Evolutionary conservation across 495 filamentous ascomycete species (phyloP), one percentile per base, ranked within the genome.

Genomic region (Cenococcum geophilum): DNA sequence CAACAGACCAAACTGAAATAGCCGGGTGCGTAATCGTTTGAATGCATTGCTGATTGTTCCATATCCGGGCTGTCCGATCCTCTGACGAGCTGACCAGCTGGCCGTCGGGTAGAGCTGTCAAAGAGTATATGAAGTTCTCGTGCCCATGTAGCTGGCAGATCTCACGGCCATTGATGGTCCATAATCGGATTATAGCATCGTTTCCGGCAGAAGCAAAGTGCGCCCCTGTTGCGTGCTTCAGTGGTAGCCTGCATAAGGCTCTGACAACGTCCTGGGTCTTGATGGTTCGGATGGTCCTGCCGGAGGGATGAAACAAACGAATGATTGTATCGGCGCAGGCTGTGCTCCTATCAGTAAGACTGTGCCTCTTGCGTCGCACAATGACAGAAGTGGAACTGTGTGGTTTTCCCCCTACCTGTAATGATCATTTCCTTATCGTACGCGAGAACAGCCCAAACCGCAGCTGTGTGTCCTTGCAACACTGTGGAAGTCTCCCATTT

Each of bases 11-110:
- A 0, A 99, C 91, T 0, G 92, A 96, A 40, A 97, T 96, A 12
- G 95, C 95, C 37, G 95, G 95, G 71, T 96, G 95, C 4, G 92
- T 96, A 60, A 99, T 97, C 11, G 91, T 96, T 74, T 99, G 95
- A 56, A 96, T 75, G 69, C 92, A 97, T 52, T 91, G 78, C 18
- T 74, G 82, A 40, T 84, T 85, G 62, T 82, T 83, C 95, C 95
- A 99, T 68, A 99, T 79, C 53, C 89, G 79, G 18, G 92, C 82
- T 9, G 95, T 96, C 50, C 95, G 84, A 74, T 99, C 95, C 72
- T 99, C 95, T 10, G 90, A 89, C 1, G 89, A 85, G 72, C 92
- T 97, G 47, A 92, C 88, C 18, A 99, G 76, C 66, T 96, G 92
- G 5, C 92, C 92, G 0, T 85, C 85, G 1, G 93, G 89, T 14